Base-by-base conservation (phyloP, 176 grass and related monocot genomes). In the Hsuehochloa calcarea region DNA sequence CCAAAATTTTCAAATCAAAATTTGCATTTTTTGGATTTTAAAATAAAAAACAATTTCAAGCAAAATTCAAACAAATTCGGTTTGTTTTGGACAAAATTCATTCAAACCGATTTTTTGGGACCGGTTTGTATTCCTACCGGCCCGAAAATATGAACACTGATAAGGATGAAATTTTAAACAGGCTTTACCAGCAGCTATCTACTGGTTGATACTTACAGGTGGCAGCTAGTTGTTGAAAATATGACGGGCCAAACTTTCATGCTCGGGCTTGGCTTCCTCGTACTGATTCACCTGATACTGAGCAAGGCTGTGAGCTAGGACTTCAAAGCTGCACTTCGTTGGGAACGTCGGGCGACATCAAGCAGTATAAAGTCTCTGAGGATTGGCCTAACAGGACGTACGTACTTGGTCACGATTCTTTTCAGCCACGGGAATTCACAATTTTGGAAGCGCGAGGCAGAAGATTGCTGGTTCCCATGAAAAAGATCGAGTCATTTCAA, bases 191-290 rank as follows among this genome's bases (percentile, higher is more conserved):
- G 95, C 92, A 97, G 95, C 95, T 98, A 45, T 98, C 91, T 90
- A 93, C 96, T 98, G 96, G 96, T 95, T 98, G 75, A 98, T 78
- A 92, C 90, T 96, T 95, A 95, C 96, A 98, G 93, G 93, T 98
- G 75, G 91, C 80, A 75, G 83, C 85, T 78, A 78, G 63, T 93
- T 40, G 77, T 80, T 82, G 80, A 87, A 88, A 72, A 77, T 73
- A 63, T 95, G 72, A 98, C 84, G 16, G 82, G 74, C 62, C 83
- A 90, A 23, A 95, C 81, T 49, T 27, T 98, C 88, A 56, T 93
- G 85, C 35, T 93, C 5, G 89, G 77, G 63, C 76, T 92, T 44
- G 91, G 80, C 64, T 76, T 90, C 73, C 31, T 93, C 22, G 55
- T 98, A 25, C 74, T 95, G 39, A 50, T 98, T 71, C 84, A 92